phyloP scores from a whole-genome alignment of 306 rosid species.

The Ochetophila trinervis region DNA sequence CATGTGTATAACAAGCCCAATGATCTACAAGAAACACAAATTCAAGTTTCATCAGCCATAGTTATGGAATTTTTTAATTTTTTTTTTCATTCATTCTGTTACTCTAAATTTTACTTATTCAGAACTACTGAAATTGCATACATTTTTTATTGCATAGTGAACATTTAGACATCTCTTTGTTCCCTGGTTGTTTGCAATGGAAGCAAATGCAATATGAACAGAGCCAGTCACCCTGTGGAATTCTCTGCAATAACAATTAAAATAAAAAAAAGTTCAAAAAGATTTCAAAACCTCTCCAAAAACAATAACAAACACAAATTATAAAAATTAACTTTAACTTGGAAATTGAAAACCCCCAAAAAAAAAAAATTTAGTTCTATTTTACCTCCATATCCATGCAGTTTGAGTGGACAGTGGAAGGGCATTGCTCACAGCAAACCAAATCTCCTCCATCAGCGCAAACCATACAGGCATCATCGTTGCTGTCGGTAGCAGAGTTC shows the following conservation, averaged over 20 bases:
- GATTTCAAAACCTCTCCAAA: no score
- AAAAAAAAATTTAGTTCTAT: background rate
- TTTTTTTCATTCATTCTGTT: background rate
- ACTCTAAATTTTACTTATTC: no score
- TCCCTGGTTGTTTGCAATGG: slow-evolving; percentile 15
- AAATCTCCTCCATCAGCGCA: slow-evolving; percentile 46
- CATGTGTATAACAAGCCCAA: slow-evolving; percentile 24
- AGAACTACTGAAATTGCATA: slow-evolving; percentile 1
- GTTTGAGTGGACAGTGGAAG: slow-evolving; percentile 22
- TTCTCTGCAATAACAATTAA: slow-evolving; percentile 15
- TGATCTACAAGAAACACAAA: slow-evolving; percentile 33
- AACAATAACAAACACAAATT: no score
- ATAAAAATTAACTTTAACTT: no score
- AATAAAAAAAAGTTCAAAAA: background rate
- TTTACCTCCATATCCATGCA: slow-evolving; percentile 38
- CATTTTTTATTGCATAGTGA: slow-evolving; percentile 31
- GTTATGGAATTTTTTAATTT: background rate
- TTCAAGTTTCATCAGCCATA: background rate
- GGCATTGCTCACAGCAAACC: slow-evolving; percentile 39
- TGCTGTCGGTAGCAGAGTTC: slow-evolving; percentile 5
- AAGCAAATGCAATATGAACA: slow-evolving; percentile 43
- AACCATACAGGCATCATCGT: slow-evolving; percentile 33
- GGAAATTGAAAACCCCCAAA: no score
- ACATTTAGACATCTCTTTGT: slow-evolving; percentile 18
- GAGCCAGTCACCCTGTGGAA: slow-evolving; percentile 32